Evolutionary conservation across 345 rosid genomes (phyloP).

Genomic region (Populus alba): DNA sequence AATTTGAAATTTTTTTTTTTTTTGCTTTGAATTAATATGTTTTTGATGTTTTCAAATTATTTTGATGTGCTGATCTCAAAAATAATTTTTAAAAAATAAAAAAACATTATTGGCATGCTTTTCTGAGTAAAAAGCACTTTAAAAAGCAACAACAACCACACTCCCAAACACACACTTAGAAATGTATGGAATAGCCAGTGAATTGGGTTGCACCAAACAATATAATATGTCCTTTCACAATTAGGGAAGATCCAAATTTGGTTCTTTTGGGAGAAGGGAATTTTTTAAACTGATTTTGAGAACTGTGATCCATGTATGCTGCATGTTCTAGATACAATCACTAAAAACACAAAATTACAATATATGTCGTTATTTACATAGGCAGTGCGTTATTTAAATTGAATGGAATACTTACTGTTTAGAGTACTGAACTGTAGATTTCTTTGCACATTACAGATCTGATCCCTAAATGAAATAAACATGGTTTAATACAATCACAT

Average conservation of each 20-base stretch:
- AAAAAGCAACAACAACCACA: too few species aligned
- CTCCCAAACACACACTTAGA: too few species aligned
- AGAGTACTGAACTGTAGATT: constrained; percentile 74
- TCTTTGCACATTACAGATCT: constrained; percentile 78
- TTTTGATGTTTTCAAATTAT: too few species aligned
- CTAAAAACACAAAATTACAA: neutral
- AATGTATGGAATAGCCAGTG: neutral
- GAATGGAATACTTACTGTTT: constrained; percentile 57
- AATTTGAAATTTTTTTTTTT: too few species aligned
- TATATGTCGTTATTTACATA: neutral
- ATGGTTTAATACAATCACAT: neutral
- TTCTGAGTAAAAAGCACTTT: too few species aligned
- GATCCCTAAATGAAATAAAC: constrained; percentile 53
- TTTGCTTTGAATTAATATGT: too few species aligned
- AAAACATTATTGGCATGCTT: too few species aligned
- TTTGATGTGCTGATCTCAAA: too few species aligned
- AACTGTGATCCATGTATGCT: neutral
- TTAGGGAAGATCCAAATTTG: neutral
- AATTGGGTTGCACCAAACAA: constrained; percentile 1
- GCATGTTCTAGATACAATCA: neutral
- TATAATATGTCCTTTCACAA: neutral
- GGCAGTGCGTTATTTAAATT: neutral
- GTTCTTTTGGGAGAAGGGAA: neutral
- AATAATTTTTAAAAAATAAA: too few species aligned
- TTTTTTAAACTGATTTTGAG: neutral